phyloP scores from a whole-genome alignment of 2,329 filamentous ascomycete genomes.

The Metarhizium guizhouense region DNA sequence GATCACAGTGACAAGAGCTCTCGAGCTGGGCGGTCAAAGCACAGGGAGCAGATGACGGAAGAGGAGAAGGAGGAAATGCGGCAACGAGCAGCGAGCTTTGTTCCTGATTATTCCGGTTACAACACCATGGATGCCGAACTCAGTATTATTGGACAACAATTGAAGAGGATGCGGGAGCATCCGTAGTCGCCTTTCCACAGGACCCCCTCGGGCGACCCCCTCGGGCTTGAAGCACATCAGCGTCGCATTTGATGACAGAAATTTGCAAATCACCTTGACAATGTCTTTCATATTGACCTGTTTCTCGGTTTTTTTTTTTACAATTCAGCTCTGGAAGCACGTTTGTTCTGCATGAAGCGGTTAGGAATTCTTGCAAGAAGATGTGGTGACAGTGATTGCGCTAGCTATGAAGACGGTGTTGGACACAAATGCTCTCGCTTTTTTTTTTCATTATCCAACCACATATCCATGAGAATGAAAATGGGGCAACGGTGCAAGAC shows the following conservation, averaged over 20 bases:
- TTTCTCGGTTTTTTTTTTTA: background rate
- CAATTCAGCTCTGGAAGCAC: background rate
- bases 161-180: conserved; percentile 2
- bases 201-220: too few relatives aligned
- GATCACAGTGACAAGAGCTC: background rate
- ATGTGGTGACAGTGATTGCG: too few relatives aligned
- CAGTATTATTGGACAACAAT: conserved; percentile 4
- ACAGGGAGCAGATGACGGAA: background rate
- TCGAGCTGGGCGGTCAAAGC: background rate
- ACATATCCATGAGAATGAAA: too few relatives aligned
- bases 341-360: too few relatives aligned
- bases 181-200: background rate
- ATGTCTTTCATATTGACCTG: background rate
- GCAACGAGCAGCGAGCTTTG: conserved; percentile 2
- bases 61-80: conserved; percentile 1
- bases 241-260: background rate
- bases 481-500: too few relatives aligned
- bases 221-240: background rate
- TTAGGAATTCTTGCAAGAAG: too few relatives aligned
- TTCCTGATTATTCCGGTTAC: conserved; percentile 6
- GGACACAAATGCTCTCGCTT: too few relatives aligned
- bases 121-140: conserved; percentile 8
- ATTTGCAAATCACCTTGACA: background rate
- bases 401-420: too few relatives aligned
- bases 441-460: too few relatives aligned